phyloP scores from a whole-genome alignment of 2,329 filamentous ascomycete species.

The Zymoseptoria tritici region DNA sequence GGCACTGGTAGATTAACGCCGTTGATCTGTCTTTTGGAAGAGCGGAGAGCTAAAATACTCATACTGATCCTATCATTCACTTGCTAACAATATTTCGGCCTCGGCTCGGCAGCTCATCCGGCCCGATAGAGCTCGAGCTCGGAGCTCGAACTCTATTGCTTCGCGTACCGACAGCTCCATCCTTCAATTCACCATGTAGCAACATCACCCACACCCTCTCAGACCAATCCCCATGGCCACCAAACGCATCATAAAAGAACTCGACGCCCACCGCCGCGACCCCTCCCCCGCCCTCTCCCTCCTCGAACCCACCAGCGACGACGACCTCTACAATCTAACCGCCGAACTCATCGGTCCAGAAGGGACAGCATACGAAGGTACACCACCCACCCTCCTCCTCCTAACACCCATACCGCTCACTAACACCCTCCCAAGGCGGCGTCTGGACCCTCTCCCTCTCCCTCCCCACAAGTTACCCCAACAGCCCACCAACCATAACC shows the following conservation, averaged over 20 bases:
- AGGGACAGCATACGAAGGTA: slow-evolving; percentile 55
- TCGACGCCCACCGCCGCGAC: slow-evolving; percentile 49
- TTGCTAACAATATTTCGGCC: neutral
- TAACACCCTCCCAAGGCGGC: slow-evolving; percentile 45
- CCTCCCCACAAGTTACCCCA: slow-evolving; percentile 72
- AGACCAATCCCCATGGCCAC: slow-evolving; percentile 29
- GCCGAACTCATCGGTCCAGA: slow-evolving; percentile 54
- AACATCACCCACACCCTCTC: neutral
- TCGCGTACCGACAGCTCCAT: too few relatives aligned
- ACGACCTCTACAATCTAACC: slow-evolving; percentile 52
- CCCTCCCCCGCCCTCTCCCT: slow-evolving; percentile 51
- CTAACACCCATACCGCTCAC: too few relatives aligned
- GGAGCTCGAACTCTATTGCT: too few relatives aligned
- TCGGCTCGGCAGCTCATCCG: neutral
- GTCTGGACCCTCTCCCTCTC: slow-evolving; percentile 75
- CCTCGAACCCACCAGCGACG: slow-evolving; percentile 50
- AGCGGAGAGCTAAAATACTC: too few relatives aligned
- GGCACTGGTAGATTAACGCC: too few relatives aligned
- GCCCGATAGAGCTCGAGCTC: neutral
- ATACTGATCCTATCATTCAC: too few relatives aligned
- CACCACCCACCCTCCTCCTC: neutral
- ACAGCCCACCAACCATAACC: slow-evolving; percentile 64
- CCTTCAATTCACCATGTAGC: too few relatives aligned
- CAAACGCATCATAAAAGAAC: slow-evolving; percentile 56
- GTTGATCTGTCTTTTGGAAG: too few relatives aligned